phyloP scores from a whole-genome alignment of 768 basidiomycete genomes.

The Termitomyces titanicus region DNA sequence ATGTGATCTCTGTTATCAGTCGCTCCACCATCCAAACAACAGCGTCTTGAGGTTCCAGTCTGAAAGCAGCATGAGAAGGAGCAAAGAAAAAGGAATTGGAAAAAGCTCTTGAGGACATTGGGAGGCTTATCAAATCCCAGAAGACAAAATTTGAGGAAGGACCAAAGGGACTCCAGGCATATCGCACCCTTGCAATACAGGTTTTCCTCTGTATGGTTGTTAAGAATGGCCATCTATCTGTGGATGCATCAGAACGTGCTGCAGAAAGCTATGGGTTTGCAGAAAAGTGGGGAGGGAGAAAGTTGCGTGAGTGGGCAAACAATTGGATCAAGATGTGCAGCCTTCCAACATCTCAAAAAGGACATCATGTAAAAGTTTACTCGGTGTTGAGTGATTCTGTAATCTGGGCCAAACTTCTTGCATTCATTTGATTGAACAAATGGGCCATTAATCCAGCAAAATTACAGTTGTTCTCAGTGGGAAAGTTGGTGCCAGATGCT shows the following conservation, averaged over 20 bases:
- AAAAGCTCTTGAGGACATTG: constrained; percentile 4
- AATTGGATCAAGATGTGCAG: constrained; percentile 16
- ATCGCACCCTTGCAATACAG: constrained; percentile 18
- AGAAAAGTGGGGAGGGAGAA: constrained; percentile 1
- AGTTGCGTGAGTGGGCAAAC: constrained; percentile 7
- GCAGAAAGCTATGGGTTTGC: constrained; percentile 21
- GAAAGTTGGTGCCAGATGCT: constrained; percentile 21
- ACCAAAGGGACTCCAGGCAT: constrained; percentile 18
- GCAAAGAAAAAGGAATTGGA: background rate
- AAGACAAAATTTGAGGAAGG: constrained; percentile 11
- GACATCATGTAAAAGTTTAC: constrained; percentile 24
- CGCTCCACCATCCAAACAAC: constrained; percentile 5
- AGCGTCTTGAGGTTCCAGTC: constrained; percentile 8
- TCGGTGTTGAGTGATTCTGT: constrained; percentile 25
- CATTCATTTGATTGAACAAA: constrained; percentile 29
- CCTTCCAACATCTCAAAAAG: constrained; percentile 21
- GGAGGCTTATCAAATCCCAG: constrained; percentile 15
- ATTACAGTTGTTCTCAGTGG: constrained; percentile 22
- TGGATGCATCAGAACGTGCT: constrained; percentile 19
- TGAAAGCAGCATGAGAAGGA: background rate
- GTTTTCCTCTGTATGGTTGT: constrained; percentile 18
- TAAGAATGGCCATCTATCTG: no score
- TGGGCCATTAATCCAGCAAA: constrained; percentile 32
- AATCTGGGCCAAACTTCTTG: constrained; percentile 22
- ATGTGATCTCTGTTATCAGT: background rate